These are phyloP conservation scores for Leccinum truebloodii DNA, from an alignment of 768 basidiomycete genomes.

Conservation along the genomic window DNA sequence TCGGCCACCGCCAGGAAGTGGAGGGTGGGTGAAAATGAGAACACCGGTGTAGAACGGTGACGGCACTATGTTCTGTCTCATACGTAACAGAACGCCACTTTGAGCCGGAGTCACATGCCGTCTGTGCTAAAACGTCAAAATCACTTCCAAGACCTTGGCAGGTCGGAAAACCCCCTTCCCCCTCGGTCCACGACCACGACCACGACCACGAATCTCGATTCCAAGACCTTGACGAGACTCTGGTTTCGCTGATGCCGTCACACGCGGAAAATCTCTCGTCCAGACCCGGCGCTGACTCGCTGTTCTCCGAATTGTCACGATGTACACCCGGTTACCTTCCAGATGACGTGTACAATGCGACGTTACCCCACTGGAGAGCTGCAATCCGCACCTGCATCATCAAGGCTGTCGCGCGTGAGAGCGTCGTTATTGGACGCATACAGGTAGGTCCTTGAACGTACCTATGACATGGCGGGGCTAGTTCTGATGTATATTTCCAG, in stretches of 20 bases:
- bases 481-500: constrained; percentile 32
- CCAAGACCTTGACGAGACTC: background rate
- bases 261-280: background rate
- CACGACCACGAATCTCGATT: background rate
- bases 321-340: constrained; percentile 19
- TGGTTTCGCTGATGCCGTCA: constrained; percentile 4
- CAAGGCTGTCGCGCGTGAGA: constrained; percentile 56
- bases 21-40: too few species aligned
- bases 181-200: background rate
- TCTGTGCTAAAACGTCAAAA: too few species aligned
- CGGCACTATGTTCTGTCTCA: too few species aligned
- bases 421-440: constrained; percentile 58
- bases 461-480: background rate
- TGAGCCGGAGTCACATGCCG: too few species aligned
- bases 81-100: too few species aligned
- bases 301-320: background rate
- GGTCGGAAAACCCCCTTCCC: too few species aligned
- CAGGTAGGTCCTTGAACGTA: constrained; percentile 49
- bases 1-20: too few species aligned
- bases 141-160: too few species aligned
- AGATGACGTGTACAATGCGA: constrained; percentile 63
- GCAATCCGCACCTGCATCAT: constrained; percentile 57
- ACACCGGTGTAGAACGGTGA: too few species aligned
- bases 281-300: background rate
- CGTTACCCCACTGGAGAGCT: constrained; percentile 66